Evolutionary conservation across 495 filamentous ascomycete species (phyloP).

Genomic region (Penicillium bialowiezense): DNA sequence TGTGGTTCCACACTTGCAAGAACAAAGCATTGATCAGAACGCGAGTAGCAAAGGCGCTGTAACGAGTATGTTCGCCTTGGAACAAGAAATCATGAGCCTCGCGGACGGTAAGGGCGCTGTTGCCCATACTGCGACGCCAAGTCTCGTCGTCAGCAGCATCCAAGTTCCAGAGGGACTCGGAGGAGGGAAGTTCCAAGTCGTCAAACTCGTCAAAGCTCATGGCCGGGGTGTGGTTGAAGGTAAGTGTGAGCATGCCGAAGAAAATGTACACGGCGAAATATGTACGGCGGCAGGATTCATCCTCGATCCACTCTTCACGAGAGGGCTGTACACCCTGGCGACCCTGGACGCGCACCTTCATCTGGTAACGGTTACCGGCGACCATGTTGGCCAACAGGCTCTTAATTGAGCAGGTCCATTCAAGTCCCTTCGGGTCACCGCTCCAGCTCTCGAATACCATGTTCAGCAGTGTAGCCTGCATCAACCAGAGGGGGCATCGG

Average conservation of each 20-base stretch:
- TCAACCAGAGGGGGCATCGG: conserved; percentile 95
- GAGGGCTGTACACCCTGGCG: conserved; percentile 74
- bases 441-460: conserved; percentile 99
- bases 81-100: conserved; percentile 93
- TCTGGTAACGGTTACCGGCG: conserved; percentile 91
- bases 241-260: conserved; percentile 92
- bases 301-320: conserved; percentile 92
- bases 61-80: conserved; percentile 85
- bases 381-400: conserved; percentile 98
- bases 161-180: conserved; percentile 91
- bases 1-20: conserved; percentile 98
- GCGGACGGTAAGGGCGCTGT: conserved; percentile 77
- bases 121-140: conserved; percentile 74
- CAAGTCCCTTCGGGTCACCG: conserved; percentile 92
- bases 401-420: conserved; percentile 99
- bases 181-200: conserved; percentile 84
- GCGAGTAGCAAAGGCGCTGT: conserved; percentile 95
- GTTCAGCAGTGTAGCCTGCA: conserved; percentile 93
- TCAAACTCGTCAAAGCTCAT: conserved; percentile 99
- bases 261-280: conserved; percentile 99
- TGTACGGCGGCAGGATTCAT: conserved; percentile 92
- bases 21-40: conserved; percentile 99
- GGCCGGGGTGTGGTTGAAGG: conserved; percentile 95
- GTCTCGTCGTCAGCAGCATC: conserved; percentile 73
- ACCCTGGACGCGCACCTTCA: conserved; percentile 86